Evolutionary conservation across 23 red algal species (phyloP), one percentile per base, ranked within the genome.

Genomic region (Gracilaria gracilis): DNA sequence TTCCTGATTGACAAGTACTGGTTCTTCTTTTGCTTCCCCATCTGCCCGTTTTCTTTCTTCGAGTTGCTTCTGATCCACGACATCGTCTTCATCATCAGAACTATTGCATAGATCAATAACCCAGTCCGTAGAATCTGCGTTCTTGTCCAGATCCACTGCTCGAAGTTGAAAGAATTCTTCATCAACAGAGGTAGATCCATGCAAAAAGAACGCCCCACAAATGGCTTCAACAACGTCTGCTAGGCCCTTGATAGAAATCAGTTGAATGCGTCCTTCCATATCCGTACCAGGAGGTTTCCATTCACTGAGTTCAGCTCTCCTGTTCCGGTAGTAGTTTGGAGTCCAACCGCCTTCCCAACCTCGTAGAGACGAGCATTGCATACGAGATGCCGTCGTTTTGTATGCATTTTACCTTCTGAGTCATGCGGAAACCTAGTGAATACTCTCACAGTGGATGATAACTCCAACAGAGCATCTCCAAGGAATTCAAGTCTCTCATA

Each of bases 401-500:
- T 58, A 40, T 83, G 78, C 89, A 92, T 84, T 16, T 74, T 40
- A 25, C 89, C 89, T 65, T 92, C 89, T 40, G 89, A 12, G 65
- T 72, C 62, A 64, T 92, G 89, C n/a, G 89, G 78, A 75, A 57
- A 67, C 59, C 53, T 14, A 24, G 80, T 77, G 44, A 92, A 84
- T 9, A 88, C 54, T 49, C 92, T 83, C 17, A 74, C 73, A 27
- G 92, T 88, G 37, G 79, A 88, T 31, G 76, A 57, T 12, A 88
- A 40, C 44, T 94, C 88, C 34, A 94, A 33, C 17, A 94, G 70
- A 23, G 92, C 44, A 46, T 94, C 92, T 20, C 92, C 92, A 17
- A 94, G 61, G 23, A 94, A 81, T 75, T 94, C 92, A 21, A 88
- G 54, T 15, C 92, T 83, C 35, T 94, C 92, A 54, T 94, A 94